Percentiles rank a stretch among this genome's conserved stretches.
Evolutionary conservation across 495 filamentous ascomycete species (phyloP).

Genomic region (Saxispiralis lemnorum): DNA sequence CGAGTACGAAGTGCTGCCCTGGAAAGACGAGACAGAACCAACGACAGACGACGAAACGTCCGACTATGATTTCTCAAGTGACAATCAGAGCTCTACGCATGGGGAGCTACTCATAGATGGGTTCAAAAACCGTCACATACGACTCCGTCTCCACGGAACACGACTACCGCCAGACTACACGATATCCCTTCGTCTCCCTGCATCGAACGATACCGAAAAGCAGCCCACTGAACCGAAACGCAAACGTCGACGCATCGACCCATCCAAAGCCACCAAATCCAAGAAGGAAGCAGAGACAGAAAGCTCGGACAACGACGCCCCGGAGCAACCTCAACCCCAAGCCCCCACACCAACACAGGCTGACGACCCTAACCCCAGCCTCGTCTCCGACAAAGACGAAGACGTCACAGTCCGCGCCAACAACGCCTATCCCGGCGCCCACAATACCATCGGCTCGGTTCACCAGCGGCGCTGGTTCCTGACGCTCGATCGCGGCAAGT

Average conservation of each 20-base stretch:
- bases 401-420: conserved; percentile 35
- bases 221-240: conserved; percentile 3
- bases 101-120: conserved; percentile 36
- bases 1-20: conserved; percentile 41
- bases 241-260: conserved; percentile 15
- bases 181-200: conserved; percentile 37
- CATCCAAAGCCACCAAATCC: background rate
- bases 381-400: conserved; percentile 18
- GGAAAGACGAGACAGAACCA: conserved; percentile 16
- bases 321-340: background rate
- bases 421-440: conserved; percentile 48
- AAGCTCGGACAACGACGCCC: conserved; percentile 2
- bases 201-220: conserved; percentile 24
- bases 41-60: conserved; percentile 31
- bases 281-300: background rate
- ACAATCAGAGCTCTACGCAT: conserved; percentile 18
- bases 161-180: conserved; percentile 42
- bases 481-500: conserved; percentile 34
- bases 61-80: conserved; percentile 7
- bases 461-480: conserved; percentile 49
- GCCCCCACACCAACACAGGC: too few species aligned
- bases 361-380: background rate
- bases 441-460: conserved; percentile 43
- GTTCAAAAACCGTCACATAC: conserved; percentile 42
- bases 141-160: conserved; percentile 40